Conservation (phyloP, 148 eudicot genomes). For the Cornus kousa region DNA sequence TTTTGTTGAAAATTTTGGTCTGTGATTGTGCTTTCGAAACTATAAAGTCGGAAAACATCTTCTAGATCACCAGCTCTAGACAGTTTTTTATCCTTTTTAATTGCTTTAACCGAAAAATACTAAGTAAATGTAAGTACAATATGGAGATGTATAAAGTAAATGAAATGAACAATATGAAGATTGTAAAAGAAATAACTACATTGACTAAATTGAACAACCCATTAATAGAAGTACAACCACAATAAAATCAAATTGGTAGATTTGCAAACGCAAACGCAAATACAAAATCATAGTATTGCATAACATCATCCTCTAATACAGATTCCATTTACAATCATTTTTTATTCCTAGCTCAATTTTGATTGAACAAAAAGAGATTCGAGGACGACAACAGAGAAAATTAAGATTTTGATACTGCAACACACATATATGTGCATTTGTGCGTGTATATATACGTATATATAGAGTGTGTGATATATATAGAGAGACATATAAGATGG, state of each 20-base stretch:
- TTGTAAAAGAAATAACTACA: not conserved
- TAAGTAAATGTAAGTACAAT: no score
- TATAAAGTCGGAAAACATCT: no score
- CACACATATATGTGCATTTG: no score
- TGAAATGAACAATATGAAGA: no score
- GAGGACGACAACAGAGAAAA: not conserved
- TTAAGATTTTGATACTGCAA: no score
- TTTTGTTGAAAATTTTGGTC: no score
- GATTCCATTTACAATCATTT: not conserved
- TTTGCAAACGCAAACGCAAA: not conserved
- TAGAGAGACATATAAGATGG: not conserved
- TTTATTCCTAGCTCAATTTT: not conserved
- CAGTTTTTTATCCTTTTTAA: not conserved
- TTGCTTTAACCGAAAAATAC: not conserved
- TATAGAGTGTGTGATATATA: no score
- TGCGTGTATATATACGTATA: no score
- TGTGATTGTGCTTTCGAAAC: no score
- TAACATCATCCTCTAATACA: not conserved
- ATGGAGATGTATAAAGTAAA: no score
- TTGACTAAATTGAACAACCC: not conserved
- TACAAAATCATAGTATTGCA: not conserved
- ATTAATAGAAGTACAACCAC: not conserved
- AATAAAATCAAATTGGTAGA: not conserved
- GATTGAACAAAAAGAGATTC: not conserved
- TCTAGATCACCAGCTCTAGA: no score